Conservation (phyloP, 1,139 yeast genomes). For the Lodderomyces theae region DNA sequence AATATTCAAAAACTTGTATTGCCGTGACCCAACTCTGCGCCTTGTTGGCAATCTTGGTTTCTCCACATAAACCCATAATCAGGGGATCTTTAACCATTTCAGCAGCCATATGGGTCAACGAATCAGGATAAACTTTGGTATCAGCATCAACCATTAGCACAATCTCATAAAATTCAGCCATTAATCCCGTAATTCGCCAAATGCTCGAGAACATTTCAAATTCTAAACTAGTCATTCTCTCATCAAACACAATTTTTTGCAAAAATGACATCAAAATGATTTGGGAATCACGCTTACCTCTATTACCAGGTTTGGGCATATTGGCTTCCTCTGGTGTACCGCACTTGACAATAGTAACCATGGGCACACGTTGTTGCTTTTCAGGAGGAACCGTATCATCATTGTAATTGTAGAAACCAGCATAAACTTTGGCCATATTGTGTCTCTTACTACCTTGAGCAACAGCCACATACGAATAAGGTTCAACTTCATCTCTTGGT, state of each 20-base stretch:
- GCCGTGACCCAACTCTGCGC: conserved; percentile 87
- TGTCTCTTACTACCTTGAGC: conserved; percentile 92
- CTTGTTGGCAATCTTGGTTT: conserved; percentile 91
- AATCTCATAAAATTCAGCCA: conserved; percentile 83
- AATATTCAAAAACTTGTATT: conserved; percentile 94
- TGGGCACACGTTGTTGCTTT: conserved; percentile 87
- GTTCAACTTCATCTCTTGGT: conserved; percentile 69
- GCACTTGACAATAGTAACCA: conserved; percentile 80
- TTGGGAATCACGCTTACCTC: conserved; percentile 98
- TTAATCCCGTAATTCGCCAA: conserved; percentile 84
- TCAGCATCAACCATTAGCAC: conserved; percentile 97
- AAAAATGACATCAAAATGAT: conserved; percentile 89
- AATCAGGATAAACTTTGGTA: conserved; percentile 87
- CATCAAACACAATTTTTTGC: conserved; percentile 89
- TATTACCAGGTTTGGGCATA: conserved; percentile 90
- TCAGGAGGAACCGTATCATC: conserved; percentile 70
- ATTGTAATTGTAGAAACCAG: conserved; percentile 86
- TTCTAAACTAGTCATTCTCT: conserved; percentile 94
- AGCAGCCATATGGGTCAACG: conserved; percentile 88
- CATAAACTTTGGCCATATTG: conserved; percentile 93
- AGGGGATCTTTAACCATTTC: conserved; percentile 88
- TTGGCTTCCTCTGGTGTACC: conserved; percentile 84
- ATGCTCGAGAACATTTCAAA: conserved; percentile 75
- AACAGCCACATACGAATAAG: conserved; percentile 89
- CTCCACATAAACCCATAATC: conserved; percentile 97